Evolutionary conservation across 108 stramenopile genomes (phyloP).

Genomic region (Epipyxis sp.): DNA sequence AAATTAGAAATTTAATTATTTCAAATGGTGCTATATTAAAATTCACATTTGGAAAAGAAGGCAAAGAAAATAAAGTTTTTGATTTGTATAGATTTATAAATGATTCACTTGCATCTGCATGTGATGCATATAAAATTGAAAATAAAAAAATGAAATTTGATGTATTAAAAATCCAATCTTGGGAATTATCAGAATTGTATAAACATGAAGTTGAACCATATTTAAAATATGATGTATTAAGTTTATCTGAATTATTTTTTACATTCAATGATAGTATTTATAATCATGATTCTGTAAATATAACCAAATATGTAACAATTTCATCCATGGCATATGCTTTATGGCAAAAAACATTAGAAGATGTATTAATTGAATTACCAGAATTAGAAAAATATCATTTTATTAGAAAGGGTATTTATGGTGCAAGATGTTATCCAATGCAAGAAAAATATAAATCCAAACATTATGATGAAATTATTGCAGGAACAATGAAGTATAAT

Average conservation of each 20-base stretch:
- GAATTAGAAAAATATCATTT: conserved; percentile 10
- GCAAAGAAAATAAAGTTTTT: not conserved
- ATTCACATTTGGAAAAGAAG: not conserved
- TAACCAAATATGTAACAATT: not conserved
- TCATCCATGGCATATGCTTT: not conserved
- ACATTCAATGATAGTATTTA: not conserved
- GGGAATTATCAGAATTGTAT: not conserved
- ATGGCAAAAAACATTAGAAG: not conserved
- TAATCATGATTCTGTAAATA: not conserved
- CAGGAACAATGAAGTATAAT: not conserved
- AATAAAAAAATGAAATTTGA: conserved; percentile 7
- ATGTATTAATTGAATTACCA: conserved; percentile 17
- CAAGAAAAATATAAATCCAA: not conserved
- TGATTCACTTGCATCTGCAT: not conserved
- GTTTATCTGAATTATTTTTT: conserved; percentile 10
- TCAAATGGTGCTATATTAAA: not conserved
- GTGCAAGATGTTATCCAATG: conserved; percentile 1
- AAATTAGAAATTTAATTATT: not conserved
- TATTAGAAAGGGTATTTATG: not conserved
- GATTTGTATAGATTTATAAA: conserved; percentile 7
- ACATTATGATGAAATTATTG: not conserved
- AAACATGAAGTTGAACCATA: conserved; percentile 10
- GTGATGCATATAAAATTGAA: not conserved
- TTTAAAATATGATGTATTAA: conserved; percentile 7
- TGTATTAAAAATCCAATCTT: conserved; percentile 10